These are phyloP conservation scores for Dimocarpus longan DNA, from an alignment of 345 rosid genomes.

Conservation along the genomic window DNA sequence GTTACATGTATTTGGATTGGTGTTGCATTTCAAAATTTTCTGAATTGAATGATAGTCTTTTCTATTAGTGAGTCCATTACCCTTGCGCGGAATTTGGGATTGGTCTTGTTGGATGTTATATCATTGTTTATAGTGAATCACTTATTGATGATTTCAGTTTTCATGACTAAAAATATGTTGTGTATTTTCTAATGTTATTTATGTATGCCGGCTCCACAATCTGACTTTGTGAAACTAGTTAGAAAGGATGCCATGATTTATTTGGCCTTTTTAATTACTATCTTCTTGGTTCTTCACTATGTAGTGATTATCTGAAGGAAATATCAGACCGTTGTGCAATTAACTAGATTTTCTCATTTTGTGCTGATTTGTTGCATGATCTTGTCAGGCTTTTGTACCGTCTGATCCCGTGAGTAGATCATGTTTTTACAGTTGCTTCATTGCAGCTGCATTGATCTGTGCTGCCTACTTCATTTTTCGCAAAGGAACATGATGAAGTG, in stretches of 20 bases:
- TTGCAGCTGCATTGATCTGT: slow-evolving; percentile 49
- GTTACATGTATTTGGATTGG: background rate
- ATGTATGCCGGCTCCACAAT: background rate
- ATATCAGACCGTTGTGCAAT: background rate
- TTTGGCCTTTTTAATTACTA: no score
- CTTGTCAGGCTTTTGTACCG: slow-evolving; percentile 42
- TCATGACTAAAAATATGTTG: background rate
- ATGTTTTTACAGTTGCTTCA: slow-evolving; percentile 53
- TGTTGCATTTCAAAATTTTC: background rate
- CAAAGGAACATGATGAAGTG: slow-evolving; percentile 62
- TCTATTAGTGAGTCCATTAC: no score
- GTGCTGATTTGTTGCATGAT: background rate
- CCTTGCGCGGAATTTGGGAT: no score
- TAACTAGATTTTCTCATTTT: background rate
- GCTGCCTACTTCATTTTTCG: slow-evolving; percentile 58
- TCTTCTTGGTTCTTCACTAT: no score
- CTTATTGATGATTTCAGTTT: background rate
- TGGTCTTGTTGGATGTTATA: no score
- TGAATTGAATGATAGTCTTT: no score
- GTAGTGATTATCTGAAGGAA: background rate
- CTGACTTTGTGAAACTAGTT: background rate
- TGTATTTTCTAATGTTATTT: background rate
- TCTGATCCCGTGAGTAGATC: slow-evolving; percentile 55
- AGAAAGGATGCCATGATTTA: background rate
- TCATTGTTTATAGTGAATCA: no score